These are phyloP conservation scores for Tetrahymena borealis DNA, from an alignment of 73 alveolate species.

Conservation along the genomic window DNA sequence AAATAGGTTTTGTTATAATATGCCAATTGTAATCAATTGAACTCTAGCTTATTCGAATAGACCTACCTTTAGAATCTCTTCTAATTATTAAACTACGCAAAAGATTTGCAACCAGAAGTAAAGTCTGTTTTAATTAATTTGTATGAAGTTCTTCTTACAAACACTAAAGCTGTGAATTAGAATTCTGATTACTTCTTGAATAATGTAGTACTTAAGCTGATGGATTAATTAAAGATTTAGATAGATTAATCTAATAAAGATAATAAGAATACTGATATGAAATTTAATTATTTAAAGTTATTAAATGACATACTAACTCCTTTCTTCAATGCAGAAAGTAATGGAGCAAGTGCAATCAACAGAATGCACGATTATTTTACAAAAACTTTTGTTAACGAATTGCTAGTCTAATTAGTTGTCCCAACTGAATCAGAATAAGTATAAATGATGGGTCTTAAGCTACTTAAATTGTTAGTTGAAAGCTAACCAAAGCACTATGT, in stretches of 20 bases:
- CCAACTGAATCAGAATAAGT: neutral
- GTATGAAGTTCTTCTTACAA: constrained; percentile 2
- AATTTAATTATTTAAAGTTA: constrained; percentile 67
- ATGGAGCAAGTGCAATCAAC: neutral
- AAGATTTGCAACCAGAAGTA: constrained; percentile 1
- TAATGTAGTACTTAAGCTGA: constrained; percentile 25
- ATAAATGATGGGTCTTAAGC: neutral
- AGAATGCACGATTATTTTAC: neutral
- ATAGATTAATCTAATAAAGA: constrained; percentile 1
- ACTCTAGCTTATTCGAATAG: neutral
- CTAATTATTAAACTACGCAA: neutral
- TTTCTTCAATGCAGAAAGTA: constrained; percentile 59
- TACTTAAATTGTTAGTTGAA: neutral
- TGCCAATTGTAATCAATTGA: neutral
- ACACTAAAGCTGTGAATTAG: constrained; percentile 9
- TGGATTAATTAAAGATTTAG: neutral
- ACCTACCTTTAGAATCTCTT: neutral
- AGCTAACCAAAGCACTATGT: neutral
- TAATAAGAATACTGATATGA: constrained; percentile 37
- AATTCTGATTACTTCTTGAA: constrained; percentile 23
- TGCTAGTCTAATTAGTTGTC: neutral
- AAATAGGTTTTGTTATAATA: neutral
- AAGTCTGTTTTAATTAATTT: neutral
- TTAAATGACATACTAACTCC: constrained; percentile 69
- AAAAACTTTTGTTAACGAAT: neutral